phyloP scores from a whole-genome alignment of 139 green algal species.

The Asterochloris erici region DNA sequence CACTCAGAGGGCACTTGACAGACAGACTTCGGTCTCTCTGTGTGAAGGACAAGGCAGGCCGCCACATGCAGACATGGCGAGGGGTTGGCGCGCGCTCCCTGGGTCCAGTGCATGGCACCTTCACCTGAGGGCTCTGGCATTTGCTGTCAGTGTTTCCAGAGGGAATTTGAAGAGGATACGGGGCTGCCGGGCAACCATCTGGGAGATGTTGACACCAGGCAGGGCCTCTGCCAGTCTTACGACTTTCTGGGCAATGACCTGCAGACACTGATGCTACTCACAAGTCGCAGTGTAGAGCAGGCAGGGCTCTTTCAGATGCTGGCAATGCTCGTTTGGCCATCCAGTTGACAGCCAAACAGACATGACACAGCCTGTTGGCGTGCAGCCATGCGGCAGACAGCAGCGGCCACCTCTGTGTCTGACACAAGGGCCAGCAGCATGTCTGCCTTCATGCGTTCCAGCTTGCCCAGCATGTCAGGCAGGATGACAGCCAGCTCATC shows the following conservation, averaged over 20 bases:
- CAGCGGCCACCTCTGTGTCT: background rate
- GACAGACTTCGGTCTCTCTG: too few relatives aligned
- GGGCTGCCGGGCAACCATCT: background rate
- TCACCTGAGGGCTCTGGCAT: too few relatives aligned
- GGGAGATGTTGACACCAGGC: slow-evolving; percentile 1
- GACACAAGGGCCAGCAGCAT: background rate
- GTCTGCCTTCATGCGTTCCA: slow-evolving; percentile 14
- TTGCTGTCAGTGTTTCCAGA: too few relatives aligned
- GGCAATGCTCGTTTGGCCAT: background rate
- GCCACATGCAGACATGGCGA: too few relatives aligned
- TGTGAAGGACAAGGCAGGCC: too few relatives aligned
- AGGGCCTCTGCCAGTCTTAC: background rate
- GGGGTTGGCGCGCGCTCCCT: too few relatives aligned
- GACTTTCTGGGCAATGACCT: slow-evolving; percentile 4
- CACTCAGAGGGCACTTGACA: too few relatives aligned
- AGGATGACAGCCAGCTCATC: background rate
- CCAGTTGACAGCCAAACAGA: background rate
- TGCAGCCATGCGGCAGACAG: background rate
- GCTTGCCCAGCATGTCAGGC: slow-evolving; percentile 4
- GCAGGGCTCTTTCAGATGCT: background rate
- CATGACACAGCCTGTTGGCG: background rate
- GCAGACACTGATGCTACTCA: background rate
- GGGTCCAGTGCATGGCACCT: too few relatives aligned
- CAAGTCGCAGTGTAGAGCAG: background rate
- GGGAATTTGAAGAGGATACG: background rate